A percentile compares a stretch with the other conserved stretches of the same genome.
Evolutionary conservation across 345 rosid species (phyloP).

Genomic region (Lagerstroemia speciosa): DNA sequence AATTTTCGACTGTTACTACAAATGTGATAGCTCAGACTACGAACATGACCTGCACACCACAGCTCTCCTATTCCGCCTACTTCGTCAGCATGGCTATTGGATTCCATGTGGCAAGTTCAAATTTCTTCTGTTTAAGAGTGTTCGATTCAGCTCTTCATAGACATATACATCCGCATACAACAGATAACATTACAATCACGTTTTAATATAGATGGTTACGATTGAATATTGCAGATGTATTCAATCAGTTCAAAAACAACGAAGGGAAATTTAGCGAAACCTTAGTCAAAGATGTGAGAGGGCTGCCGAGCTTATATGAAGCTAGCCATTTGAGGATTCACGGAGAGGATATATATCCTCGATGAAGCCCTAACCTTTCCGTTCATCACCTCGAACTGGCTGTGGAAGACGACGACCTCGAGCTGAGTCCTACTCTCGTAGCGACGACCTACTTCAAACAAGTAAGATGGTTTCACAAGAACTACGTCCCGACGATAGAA

Average conservation of each 20-base stretch:
- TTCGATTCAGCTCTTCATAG: too few species aligned
- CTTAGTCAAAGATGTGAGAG: not conserved
- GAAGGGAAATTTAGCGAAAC: constrained; percentile 6
- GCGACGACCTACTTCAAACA: constrained; percentile 1
- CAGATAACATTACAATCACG: not conserved
- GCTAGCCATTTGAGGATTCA: constrained; percentile 22
- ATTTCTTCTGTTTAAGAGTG: too few species aligned
- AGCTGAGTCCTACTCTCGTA: not conserved
- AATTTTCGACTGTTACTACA: not conserved
- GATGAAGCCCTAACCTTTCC: constrained; percentile 30
- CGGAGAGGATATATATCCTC: constrained; percentile 26
- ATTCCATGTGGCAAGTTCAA: not conserved
- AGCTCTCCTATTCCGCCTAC: constrained; percentile 7
- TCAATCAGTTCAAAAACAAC: constrained; percentile 21
- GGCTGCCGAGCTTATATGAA: constrained; percentile 27
- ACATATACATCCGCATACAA: too few species aligned
- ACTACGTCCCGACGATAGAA: constrained; percentile 18
- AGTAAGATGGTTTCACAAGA: constrained; percentile 11
- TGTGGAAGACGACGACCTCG: too few species aligned
- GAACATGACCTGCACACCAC: constrained; percentile 1
- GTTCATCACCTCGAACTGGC: constrained; percentile 1
- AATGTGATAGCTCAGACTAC: not conserved
- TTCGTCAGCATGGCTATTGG: constrained; percentile 10
- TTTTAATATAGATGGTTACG: not conserved
- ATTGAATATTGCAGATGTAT: constrained; percentile 17